Evolutionary conservation across 306 rosid genomes (phyloP), one percentile per base, ranked within the genome.

Genomic region (Medicago arabica): DNA sequence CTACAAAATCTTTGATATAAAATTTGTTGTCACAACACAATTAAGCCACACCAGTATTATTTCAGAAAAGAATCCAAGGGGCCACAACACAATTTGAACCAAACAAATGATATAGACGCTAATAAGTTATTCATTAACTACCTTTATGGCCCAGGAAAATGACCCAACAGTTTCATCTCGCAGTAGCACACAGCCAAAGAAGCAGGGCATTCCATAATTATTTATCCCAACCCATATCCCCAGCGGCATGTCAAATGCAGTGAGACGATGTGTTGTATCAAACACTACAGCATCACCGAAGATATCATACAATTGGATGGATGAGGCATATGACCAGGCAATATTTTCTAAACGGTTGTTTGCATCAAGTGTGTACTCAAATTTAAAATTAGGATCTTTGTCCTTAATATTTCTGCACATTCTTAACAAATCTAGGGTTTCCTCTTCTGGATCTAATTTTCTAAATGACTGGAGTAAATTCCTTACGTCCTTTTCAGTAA

Each of bases 171-270:
- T 89, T 88, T 94, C 97, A 72, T 94, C 98, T 65, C 90, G 89
- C 21, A 94, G 81, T 74, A 94, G 96, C 74, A 77, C 92, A 34
- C 98, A 94, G 73, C 98, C 92, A 76, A 94, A 94, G 86, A 94
- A 88, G 89, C 98, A 94, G 69, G 98, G 98, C 98, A 91, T 94
- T 63, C 98, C 97, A 83, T 91, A 91, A 81, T 94, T 94, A 78
- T 94, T 94, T 74, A 94, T 83, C 75, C 98, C 98, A 79, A 94
- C 96, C 98, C 94, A 94, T 75, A 94, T 86, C 80, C 97, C 98
- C 6, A 94, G 86, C 0, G 96, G 97, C 98, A 94, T 91, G 83
- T 94, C 98, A 70, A 91, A 90, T 47, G 96, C 97, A 75, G 96
- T 87, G 71, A 88, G 80, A 44, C 95, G 96, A 74, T 94, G 98